These are phyloP conservation scores for Sextonia rubra DNA, from an alignment of 164 flowering plant species.

Conservation along the genomic window DNA sequence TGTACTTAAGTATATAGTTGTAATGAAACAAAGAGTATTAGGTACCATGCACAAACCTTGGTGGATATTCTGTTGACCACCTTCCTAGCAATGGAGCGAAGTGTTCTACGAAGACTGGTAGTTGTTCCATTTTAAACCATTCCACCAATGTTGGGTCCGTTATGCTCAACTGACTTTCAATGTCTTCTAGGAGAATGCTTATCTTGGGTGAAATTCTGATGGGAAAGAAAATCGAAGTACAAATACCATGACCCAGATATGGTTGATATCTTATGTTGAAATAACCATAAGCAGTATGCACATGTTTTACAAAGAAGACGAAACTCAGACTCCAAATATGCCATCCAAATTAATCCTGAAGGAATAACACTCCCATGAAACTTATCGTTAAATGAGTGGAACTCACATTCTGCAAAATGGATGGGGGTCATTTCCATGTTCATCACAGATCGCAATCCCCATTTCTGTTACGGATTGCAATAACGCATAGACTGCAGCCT, in stretches of 20 bases:
- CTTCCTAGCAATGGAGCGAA: conserved; percentile 42
- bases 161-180: conserved; percentile 37
- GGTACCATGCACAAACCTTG: conserved; percentile 34
- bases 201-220: conserved; percentile 46
- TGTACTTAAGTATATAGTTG: neutral
- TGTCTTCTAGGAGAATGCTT: conserved; percentile 27
- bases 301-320: neutral
- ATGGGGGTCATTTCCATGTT: conserved; percentile 23
- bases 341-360: neutral
- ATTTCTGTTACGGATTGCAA: conserved; percentile 41
- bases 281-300: neutral
- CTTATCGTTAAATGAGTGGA: neutral
- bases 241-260: neutral
- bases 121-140: conserved; percentile 50
- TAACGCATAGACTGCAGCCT: conserved; percentile 64
- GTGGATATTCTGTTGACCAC: conserved; percentile 46
- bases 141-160: conserved; percentile 35
- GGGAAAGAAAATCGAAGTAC: neutral
- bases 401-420: conserved; percentile 50
- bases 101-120: conserved; percentile 41
- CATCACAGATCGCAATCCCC: conserved; percentile 33
- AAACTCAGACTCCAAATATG: neutral
- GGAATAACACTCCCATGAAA: neutral
- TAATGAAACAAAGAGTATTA: neutral
- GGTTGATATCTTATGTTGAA: neutral